Evolutionary conservation across 2,329 filamentous ascomycete genomes (phyloP), one percentile per base, ranked within the genome.

Genomic region (Orbilia ellipsospora): DNA sequence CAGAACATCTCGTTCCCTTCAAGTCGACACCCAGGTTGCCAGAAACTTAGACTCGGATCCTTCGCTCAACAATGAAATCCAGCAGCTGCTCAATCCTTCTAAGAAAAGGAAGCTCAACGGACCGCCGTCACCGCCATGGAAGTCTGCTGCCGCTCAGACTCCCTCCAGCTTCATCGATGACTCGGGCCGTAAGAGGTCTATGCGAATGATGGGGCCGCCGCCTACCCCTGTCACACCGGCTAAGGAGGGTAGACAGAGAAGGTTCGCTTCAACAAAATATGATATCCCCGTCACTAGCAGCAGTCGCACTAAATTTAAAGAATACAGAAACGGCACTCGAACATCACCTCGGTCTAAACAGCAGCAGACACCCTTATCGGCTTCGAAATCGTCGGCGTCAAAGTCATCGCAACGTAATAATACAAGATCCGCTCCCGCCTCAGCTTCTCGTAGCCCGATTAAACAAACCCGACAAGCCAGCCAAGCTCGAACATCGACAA

Each of bases 51-150:
- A 54, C 57, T 55, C 72, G 52, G 57, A 64, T 48, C 54, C 59
- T 55, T 36, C 72, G 23, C 23, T 61, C 23, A 65, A 3, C 54
- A 51, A 54, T 42, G 64, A 75, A 16, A 52, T 51, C 60, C 42
- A 54, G 18, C 59, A 69, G 23, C 48, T 65, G 16, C 36, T 69
- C 45, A 75, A 75, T 48, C 64, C 72, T 51, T 78, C 70, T 45
- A 80, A 80, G 52, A 80, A 80, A 70, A 70, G 79, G 56, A 80
- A 79, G 59, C 55, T 80, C 36, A 79, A 78, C 56, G 56, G 66
- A n/a, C 73, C 66, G 15, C 66, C 61, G 74, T 98, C 94, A 77
- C 95, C 95, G 78, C 95, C 95, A 20, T 99, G 95, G 95, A 98
- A 95, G 84, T 92, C 89, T 80, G 87, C 92, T 77, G 87, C 87